phyloP scores from a whole-genome alignment of 371 early-diverging fungal species.

The Cokeromyces recurvatus region DNA sequence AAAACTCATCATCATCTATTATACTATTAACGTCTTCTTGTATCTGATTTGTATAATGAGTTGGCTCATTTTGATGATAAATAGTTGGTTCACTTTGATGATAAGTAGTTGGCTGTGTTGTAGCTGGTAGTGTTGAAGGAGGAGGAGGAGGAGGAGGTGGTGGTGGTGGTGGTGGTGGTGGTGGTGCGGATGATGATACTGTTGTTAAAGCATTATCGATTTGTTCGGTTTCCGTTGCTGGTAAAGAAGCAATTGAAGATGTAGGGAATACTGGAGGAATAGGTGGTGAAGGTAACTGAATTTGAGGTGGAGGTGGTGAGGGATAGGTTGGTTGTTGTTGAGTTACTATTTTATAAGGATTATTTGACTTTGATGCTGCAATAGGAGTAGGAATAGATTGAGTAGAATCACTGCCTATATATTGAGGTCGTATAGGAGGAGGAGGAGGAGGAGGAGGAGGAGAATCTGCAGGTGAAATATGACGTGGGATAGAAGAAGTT shows the following conservation, averaged over 20 bases:
- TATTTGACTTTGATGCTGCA: constrained; percentile 13
- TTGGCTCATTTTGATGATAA: too few species aligned
- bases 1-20: constrained; percentile 17
- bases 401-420: not conserved
- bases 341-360: constrained; percentile 15
- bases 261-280: too few species aligned
- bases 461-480: too few species aligned
- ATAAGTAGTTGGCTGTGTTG: not conserved
- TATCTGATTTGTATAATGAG: not conserved
- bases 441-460: constrained; percentile 3
- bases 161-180: too few species aligned
- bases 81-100: too few species aligned
- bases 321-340: not conserved
- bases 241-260: too few species aligned
- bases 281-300: not conserved
- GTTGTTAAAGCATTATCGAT: too few species aligned
- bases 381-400: constrained; percentile 1
- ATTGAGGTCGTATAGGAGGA: constrained; percentile 3
- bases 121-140: not conserved
- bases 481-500: not conserved
- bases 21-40: not conserved
- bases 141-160: not conserved
- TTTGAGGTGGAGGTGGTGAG: not conserved
- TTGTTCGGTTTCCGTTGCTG: too few species aligned
- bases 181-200: not conserved